Base-by-base conservation (phyloP, 2,329 filamentous ascomycete species). In the Amylocarpus encephaloides region DNA sequence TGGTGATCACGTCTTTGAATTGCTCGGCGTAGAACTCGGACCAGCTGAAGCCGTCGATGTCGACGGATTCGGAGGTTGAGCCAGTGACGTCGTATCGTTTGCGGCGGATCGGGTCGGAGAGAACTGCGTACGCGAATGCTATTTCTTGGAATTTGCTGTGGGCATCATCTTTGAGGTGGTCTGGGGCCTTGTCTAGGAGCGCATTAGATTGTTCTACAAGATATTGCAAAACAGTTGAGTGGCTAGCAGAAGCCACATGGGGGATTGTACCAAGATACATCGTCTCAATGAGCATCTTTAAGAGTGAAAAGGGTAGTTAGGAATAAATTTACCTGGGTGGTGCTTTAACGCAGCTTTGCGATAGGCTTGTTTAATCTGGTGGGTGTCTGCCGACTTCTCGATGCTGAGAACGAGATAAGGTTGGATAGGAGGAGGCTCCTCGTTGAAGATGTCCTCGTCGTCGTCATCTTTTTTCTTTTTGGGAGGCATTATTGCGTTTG, bases 111-210 rank as follows among this genome's bases (percentile, higher is more conserved):
- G 85, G 76, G 60, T 96, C 88, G 30, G 88, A 95, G 33, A 98
- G 86, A 44, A 98, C 80, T 32, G 90, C 92, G 65, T 97, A 95
- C 46, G 93, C 92, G 63, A 96, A 92, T 19, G 92, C 92, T 60
- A 98, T 83, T 60, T 86, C 77, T 69, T 98, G 93, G 68, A 98
- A 98, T 48, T 79, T 85, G 53, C 77, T 75, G 61, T 95, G 85
- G 1, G 93, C 92, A 38, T 77, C 72, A 22, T 83, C 77, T 64
- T 88, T 89, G 46, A 84, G 72, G 18, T 82, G 76, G 1, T 79
- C 74, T 13, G 80, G 59, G 3, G 83, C 88, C 73, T 95, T 95
- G 77, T 95, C 90, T 86, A 10, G 19, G 41, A 29, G 38, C 13
- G 19, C n/a, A 51, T 56, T 52, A 58, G 22, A 48, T 48, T 4